Percentiles rank a stretch among this genome's conserved stretches.
Conservation (phyloP, 2,329 filamentous ascomycete genomes). For the Fusarium humuli region DNA sequence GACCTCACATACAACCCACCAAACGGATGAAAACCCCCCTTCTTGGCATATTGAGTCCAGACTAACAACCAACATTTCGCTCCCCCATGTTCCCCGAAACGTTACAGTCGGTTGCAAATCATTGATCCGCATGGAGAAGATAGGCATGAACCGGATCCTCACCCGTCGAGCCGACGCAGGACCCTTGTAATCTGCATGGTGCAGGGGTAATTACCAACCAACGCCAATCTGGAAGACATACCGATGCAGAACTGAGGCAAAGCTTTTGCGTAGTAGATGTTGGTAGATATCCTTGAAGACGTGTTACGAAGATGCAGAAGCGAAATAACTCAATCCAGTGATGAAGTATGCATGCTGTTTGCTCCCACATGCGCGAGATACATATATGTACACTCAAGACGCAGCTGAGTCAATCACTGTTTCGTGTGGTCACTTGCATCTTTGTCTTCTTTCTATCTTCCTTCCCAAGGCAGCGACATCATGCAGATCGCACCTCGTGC, state of each 20-base stretch:
- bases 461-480: background rate
- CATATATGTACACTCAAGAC: background rate
- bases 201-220: background rate
- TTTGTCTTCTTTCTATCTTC: background rate
- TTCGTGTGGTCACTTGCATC: background rate
- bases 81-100: background rate
- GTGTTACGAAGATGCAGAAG: background rate
- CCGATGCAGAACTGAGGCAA: background rate
- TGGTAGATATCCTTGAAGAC: background rate
- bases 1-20: background rate
- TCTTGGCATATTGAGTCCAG: background rate
- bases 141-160: background rate
- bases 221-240: background rate
- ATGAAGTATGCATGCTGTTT: background rate
- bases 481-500: slow-evolving; percentile 30
- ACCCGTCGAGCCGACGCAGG: background rate
- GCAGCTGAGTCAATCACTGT: background rate
- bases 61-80: background rate
- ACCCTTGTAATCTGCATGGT: background rate
- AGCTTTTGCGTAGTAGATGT: background rate
- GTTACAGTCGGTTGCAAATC: background rate
- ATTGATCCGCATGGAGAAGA: background rate
- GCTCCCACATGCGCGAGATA: background rate
- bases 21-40: background rate
- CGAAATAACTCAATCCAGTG: background rate